Evolutionary conservation across 495 filamentous ascomycete genomes (phyloP).

Genomic region (Aspergillus kassunensis): DNA sequence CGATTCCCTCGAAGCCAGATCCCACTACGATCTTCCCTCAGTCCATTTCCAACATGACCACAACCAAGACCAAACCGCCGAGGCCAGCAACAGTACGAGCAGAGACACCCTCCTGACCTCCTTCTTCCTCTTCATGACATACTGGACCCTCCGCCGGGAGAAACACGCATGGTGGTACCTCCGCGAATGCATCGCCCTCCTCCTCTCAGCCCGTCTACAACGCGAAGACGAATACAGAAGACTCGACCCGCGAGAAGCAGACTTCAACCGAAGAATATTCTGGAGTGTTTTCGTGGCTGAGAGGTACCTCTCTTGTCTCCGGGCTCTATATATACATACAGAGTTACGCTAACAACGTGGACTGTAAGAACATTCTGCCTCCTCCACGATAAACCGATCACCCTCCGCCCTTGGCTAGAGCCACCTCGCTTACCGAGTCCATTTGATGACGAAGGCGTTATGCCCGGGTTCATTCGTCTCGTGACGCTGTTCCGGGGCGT

Average conservation of each 20-base stretch:
- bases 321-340: too few relatives aligned
- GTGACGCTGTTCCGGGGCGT: neutral
- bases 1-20: neutral
- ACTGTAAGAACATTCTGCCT: conserved; percentile 8
- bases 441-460: neutral
- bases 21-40: neutral
- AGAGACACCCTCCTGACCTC: neutral
- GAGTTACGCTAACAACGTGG: too few relatives aligned
- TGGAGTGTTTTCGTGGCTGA: conserved; percentile 2
- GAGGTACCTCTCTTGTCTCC: neutral
- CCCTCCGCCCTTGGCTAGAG: neutral
- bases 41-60: neutral
- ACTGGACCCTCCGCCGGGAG: neutral
- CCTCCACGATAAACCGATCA: neutral
- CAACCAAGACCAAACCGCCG: too few relatives aligned
- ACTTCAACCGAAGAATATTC: neutral
- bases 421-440: neutral
- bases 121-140: conserved; percentile 6
- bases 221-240: neutral
- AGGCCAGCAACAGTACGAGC: neutral
- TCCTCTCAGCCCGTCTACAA: neutral
- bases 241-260: neutral
- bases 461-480: neutral
- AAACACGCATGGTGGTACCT: conserved; percentile 8
- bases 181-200: neutral